Evolutionary conservation across 208 protist species (phyloP).

Genomic region (Crithidia bombi): DNA sequence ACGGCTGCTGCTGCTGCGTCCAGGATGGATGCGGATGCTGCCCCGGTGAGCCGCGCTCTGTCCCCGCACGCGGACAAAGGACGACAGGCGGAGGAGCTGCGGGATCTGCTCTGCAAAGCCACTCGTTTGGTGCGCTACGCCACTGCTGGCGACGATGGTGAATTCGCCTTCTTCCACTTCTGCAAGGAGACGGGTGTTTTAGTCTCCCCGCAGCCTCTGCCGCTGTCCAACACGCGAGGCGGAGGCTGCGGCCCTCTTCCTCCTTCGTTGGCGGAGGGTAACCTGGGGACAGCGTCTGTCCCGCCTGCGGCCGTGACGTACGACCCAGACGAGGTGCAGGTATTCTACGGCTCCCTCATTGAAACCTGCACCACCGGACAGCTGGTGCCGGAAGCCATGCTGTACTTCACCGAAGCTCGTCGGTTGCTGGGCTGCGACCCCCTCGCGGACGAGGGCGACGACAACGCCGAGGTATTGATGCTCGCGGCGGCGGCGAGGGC

Average conservation of each 20-base stretch:
- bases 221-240: neutral
- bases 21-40: neutral
- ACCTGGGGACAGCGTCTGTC: no score
- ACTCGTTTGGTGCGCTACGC: conserved; percentile 54
- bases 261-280: no score
- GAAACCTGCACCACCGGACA: conserved; percentile 59
- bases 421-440: conserved; percentile 30
- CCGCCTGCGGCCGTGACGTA: conserved; percentile 3
- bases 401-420: conserved; percentile 52
- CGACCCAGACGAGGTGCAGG: conserved; percentile 34
- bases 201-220: conserved; percentile 21
- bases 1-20: neutral
- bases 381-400: conserved; percentile 50
- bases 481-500: neutral
- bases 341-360: conserved; percentile 70
- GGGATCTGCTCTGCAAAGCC: conserved; percentile 2
- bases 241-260: no score
- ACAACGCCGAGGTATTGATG: conserved; percentile 12
- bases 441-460: conserved; percentile 19
- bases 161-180: conserved; percentile 71
- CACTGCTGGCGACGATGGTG: conserved; percentile 63
- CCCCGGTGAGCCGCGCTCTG: neutral
- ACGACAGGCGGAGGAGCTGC: neutral
- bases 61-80: neutral
- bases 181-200: conserved; percentile 49